Conservation (phyloP, 306 rosid genomes). For the Castanospermum australe region DNA sequence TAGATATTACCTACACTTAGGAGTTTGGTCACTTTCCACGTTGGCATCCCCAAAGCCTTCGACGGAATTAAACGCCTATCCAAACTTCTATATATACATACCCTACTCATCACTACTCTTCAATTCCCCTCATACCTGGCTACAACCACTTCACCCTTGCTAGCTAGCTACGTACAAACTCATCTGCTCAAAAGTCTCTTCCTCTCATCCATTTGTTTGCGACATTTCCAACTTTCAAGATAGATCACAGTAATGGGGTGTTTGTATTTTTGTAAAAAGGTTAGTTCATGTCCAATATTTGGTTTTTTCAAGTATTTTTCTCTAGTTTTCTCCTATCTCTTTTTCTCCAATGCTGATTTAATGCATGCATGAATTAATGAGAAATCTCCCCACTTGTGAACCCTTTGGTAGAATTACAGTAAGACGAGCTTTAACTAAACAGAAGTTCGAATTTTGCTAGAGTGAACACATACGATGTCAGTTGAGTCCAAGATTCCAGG, state of each 20-base stretch:
- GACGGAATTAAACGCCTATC: not conserved
- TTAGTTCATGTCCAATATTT: not conserved
- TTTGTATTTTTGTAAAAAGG: conserved; percentile 41
- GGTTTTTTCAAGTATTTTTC: not conserved
- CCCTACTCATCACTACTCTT: not conserved
- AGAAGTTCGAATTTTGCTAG: too few relatives aligned
- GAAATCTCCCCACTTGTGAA: not conserved
- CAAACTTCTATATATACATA: conserved; percentile 28
- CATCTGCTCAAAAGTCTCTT: not conserved
- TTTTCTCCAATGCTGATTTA: too few relatives aligned
- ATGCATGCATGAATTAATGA: too few relatives aligned
- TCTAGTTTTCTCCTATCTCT: not conserved
- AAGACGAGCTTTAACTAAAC: too few relatives aligned
- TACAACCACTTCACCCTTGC: not conserved
- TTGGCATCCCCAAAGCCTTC: conserved; percentile 32
- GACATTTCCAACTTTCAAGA: conserved; percentile 5
- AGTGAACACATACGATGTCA: not conserved
- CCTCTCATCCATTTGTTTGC: not conserved
- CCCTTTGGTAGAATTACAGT: too few relatives aligned
- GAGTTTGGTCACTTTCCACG: conserved; percentile 5
- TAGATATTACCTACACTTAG: not conserved
- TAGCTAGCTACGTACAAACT: too few relatives aligned
- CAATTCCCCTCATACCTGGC: not conserved
- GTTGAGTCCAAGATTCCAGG: too few relatives aligned
- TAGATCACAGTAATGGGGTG: conserved; percentile 30